Base-by-base conservation (phyloP, 805 yeast genomes). In the Saccharomycopsis malanga region DNA sequence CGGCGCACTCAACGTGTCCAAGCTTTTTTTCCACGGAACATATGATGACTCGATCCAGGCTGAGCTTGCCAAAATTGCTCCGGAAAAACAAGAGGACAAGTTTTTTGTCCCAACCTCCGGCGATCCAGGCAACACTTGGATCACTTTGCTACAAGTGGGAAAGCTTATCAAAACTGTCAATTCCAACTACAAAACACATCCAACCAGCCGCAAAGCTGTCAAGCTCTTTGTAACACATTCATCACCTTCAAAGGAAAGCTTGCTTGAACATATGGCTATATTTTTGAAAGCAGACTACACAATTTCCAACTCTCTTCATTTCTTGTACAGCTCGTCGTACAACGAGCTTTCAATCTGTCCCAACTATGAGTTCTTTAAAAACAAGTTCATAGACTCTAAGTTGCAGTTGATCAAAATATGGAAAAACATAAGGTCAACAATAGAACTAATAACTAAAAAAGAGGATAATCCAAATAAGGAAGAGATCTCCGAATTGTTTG, bases 61-160 rank as follows among this genome's bases (percentile, higher is more conserved):
- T 9, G 50, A 51, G 15, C 21, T 35, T 22, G 27, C 32, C n/a
- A 43, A 39, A 6, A 36, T 39, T 6, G 12, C 40, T 2, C 4
- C 10, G 14, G 14, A 30, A 5, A 15, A 41, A n/a, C 35, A 15
- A 23, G 40, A 47, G 17, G 50, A 56, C 22, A 54, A 57, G 6
- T 45, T 48, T 37, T 48, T 62, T 12, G 63, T 77, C 20, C 82
- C 84, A 1, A 78, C 82, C 3, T 70, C 77, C 36, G 76, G 78
- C 2, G 76, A 72, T 51, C 74, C 77, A 1, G 89, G 91, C 1
- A 81, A 81, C 53, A 69, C 82, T 37, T 84, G 94, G 94, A 71
- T 81, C 34, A 80, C 87, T 6, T 62, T 82, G 50, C 61, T 82
- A 44, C 93, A 84, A 59, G 64, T 85, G 34, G 89, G 91, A 3